A percentile compares a stretch with the other conserved stretches of the same genome.
Evolutionary conservation across 2,329 filamentous ascomycete species (phyloP).

Genomic region (Fusarium sp.): DNA sequence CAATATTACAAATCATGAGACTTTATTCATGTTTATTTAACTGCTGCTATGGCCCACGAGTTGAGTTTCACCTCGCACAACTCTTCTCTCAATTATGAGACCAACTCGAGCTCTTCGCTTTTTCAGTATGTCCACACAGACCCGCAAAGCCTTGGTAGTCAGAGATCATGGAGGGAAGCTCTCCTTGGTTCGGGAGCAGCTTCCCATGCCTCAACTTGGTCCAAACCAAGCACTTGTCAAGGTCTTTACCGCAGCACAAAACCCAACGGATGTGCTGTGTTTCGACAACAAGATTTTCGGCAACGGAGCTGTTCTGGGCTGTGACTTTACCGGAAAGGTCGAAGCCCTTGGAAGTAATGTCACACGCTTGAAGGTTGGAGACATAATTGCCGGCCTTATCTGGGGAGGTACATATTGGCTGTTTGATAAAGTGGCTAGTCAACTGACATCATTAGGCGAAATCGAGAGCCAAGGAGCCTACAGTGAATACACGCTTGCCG

Average conservation of each 20-base stretch:
- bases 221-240: constrained; percentile 32
- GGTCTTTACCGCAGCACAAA: constrained; percentile 33
- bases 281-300: constrained; percentile 53
- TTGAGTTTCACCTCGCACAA: neutral
- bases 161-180: neutral
- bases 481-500: constrained; percentile 53
- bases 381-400: constrained; percentile 36
- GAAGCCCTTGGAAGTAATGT: constrained; percentile 43
- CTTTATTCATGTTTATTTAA: neutral
- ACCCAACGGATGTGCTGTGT: constrained; percentile 46
- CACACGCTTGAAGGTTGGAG: constrained; percentile 18
- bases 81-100: neutral
- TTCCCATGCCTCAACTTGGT: neutral
- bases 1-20: neutral
- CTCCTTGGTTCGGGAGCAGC: neutral
- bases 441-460: constrained; percentile 13
- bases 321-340: constrained; percentile 52
- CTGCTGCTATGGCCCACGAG: neutral
- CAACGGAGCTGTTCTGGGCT: constrained; percentile 49
- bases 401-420: constrained; percentile 40
- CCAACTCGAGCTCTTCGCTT: neutral
- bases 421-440: neutral
- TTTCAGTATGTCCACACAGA: neutral
- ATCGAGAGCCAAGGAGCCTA: constrained; percentile 50
- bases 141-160: neutral